Percentiles rank a stretch among this genome's conserved stretches.
These are phyloP conservation scores for Handroanthus guayacan DNA, from an alignment of 257 asterid species.

Conservation along the genomic window DNA sequence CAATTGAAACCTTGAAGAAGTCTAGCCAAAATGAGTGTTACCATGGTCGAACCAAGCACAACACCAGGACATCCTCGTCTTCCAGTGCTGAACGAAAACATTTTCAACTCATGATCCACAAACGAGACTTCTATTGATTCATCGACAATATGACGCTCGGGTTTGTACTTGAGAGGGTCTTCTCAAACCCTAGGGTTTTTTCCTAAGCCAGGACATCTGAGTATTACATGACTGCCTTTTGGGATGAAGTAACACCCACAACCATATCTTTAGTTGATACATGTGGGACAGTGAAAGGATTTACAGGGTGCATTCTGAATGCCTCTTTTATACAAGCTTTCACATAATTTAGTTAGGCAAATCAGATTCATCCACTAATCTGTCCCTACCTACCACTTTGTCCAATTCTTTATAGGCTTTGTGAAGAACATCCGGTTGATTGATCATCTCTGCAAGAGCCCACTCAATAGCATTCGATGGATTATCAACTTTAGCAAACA, in stretches of 20 bases:
- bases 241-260: constrained; percentile 30
- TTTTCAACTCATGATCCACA: constrained; percentile 14
- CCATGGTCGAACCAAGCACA: constrained; percentile 28
- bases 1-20: constrained; percentile 32
- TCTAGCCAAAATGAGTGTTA: constrained; percentile 24
- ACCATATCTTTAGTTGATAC: constrained; percentile 11
- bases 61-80: constrained; percentile 35
- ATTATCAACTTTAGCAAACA: constrained; percentile 36
- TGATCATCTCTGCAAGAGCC: constrained; percentile 34
- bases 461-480: constrained; percentile 41
- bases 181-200: constrained; percentile 32
- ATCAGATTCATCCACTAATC: constrained; percentile 37
- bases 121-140: neutral
- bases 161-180: constrained; percentile 31
- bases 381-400: constrained; percentile 25
- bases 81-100: constrained; percentile 44
- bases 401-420: constrained; percentile 30
- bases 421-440: constrained; percentile 25
- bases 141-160: constrained; percentile 27
- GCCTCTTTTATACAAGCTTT: constrained; percentile 38
- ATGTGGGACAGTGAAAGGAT: constrained; percentile 31
- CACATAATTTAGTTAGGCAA: constrained; percentile 23
- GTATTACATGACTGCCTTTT: constrained; percentile 33
- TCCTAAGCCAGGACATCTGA: constrained; percentile 32
- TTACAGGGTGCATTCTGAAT: constrained; percentile 29